Conservation (phyloP, 495 filamentous ascomycete genomes). For the Xylaria acuta region DNA sequence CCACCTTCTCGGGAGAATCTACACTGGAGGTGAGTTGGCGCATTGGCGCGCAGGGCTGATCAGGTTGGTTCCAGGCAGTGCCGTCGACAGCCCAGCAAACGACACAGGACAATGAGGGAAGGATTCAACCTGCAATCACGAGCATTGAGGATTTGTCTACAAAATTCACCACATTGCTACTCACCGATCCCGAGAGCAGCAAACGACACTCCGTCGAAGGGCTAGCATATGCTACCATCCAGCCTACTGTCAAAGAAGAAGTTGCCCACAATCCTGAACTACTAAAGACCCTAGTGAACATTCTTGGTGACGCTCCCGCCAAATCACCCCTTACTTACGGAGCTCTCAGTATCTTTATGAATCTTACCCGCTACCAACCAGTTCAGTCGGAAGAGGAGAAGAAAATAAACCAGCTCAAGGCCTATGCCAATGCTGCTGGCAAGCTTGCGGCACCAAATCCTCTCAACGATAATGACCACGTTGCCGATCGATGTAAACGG, state of each 20-base stretch:
- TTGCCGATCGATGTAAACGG: slow-evolving; percentile 74
- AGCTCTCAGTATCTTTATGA: slow-evolving; percentile 78
- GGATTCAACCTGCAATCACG: slow-evolving; percentile 56
- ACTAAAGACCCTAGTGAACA: slow-evolving; percentile 68
- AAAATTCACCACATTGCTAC: slow-evolving; percentile 79
- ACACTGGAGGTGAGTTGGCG: slow-evolving; percentile 30
- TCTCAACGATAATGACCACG: slow-evolving; percentile 74
- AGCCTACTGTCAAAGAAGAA: slow-evolving; percentile 80
- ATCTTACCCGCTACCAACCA: slow-evolving; percentile 83
- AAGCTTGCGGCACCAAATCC: slow-evolving; percentile 66
- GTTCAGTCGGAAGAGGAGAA: slow-evolving; percentile 88
- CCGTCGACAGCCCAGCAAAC: slow-evolving; percentile 44
- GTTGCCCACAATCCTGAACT: slow-evolving; percentile 71
- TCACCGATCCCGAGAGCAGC: slow-evolving; percentile 62
- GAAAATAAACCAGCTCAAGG: slow-evolving; percentile 85
- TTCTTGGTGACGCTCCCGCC: slow-evolving; percentile 62
- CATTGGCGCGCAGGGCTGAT: slow-evolving; percentile 48
- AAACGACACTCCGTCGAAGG: slow-evolving; percentile 81
- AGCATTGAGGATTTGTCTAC: slow-evolving; percentile 74
- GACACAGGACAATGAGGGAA: slow-evolving; percentile 49
- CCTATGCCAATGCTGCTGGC: slow-evolving; percentile 84
- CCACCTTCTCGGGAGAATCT: slow-evolving; percentile 32
- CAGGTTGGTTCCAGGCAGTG: slow-evolving; percentile 57
- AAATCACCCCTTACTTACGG: slow-evolving; percentile 82
- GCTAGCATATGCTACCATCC: slow-evolving; percentile 87